phyloP scores from a whole-genome alignment of 2,329 filamentous ascomycete species.

The Aspergillus sp. region DNA sequence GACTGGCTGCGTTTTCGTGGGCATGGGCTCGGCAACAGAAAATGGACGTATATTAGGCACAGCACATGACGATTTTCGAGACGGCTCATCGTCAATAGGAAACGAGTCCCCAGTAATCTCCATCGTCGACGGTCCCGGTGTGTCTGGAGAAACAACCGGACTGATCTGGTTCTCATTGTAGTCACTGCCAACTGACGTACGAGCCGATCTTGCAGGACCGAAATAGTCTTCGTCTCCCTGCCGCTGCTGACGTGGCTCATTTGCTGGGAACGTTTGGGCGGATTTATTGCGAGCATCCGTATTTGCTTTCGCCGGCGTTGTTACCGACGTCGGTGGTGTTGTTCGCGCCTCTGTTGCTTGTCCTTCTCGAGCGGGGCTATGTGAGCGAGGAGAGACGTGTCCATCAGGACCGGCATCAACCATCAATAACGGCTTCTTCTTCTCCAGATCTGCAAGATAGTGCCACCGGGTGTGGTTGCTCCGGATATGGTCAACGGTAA shows the following conservation, averaged over 20 bases:
- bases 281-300: constrained; percentile 9
- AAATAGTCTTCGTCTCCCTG: constrained; percentile 16
- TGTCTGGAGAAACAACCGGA: constrained; percentile 36
- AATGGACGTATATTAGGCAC: constrained; percentile 29
- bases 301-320: background rate
- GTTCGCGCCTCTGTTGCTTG: constrained; percentile 3
- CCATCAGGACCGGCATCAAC: constrained; percentile 22
- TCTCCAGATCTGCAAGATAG: constrained; percentile 33
- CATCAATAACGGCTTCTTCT: constrained; percentile 25
- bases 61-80: constrained; percentile 33
- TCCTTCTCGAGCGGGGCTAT: constrained; percentile 25
- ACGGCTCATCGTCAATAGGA: constrained; percentile 22
- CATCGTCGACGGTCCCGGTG: constrained; percentile 35
- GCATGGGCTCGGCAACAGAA: constrained; percentile 22
- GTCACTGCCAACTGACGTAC: constrained; percentile 18
- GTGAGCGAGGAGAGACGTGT: constrained; percentile 35
- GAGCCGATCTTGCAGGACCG: constrained; percentile 10
- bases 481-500: constrained; percentile 78
- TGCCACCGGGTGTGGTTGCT: constrained; percentile 72
- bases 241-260: constrained; percentile 1
- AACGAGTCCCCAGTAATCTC: constrained; percentile 33
- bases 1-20: constrained; percentile 12
- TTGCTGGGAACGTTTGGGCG: constrained; percentile 12
- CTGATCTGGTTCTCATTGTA: constrained; percentile 36
- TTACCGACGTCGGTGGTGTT: constrained; percentile 3